Base-by-base conservation (phyloP, 768 basidiomycete species). In the Pleurotus citrinopileatus region DNA sequence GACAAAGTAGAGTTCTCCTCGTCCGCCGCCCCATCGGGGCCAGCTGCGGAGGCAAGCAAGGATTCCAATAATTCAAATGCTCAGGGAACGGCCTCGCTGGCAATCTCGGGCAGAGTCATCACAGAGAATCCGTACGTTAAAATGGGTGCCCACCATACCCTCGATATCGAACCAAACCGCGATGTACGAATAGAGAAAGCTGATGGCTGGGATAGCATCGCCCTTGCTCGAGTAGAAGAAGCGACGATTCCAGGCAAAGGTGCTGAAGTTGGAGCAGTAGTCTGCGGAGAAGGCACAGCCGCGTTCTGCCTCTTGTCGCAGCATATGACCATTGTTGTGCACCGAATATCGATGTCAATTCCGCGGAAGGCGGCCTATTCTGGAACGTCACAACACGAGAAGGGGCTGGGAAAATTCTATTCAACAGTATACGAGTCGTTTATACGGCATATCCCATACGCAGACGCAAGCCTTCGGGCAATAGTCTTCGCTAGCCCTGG, bases 401-500 rank as follows among this genome's bases (percentile, higher is more conserved):
- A 95, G 77, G 95, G 92, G 0, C 76, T 96, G 65, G 63, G 74
- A 13, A 89, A 80, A 57, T 99, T 95, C 71, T 89, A 94, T 63
- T 74, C 79, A n/a, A 82, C 85, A 10, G 70, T 98, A 2, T 98
- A 91, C 64, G 83, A 93, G 22, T 83, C 91, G 0, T 91, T 98
- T 61, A 67, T 93, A 3, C 82, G 96, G 15, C 93, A 98, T 66
- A 89, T 99, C 58, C 95, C 97, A 2, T 97, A 86, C 61, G 73
- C 80, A 19, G 84, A 79, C 57, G 78, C 76, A 1, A 76, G 79
- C 27, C 74, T 98, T 38, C 87, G 87, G 40, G 96, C 90, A 2
- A 91, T 99, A 62, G 91, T 99, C 43, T 89, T 99, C 63, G 97
- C 97, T 4, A 94, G 91, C 60, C 97, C 97, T 6, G 97, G 97